Evolutionary conservation across 768 basidiomycete species (phyloP).

Genomic region (Pseudohyphozyma bogoriensis): DNA sequence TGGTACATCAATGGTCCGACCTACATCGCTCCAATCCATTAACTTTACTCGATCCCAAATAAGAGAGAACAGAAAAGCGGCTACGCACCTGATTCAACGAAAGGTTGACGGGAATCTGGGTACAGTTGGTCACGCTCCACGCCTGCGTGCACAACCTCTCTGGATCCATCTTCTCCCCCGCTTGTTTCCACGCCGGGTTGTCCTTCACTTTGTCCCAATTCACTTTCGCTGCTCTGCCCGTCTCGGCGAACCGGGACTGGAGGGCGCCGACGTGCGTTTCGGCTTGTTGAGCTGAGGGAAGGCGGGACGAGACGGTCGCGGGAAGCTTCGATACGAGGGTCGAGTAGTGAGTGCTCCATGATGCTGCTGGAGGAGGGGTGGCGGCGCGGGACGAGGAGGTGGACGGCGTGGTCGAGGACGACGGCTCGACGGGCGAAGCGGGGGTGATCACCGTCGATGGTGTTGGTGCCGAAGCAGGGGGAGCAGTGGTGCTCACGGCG

Average conservation of each 20-base stretch:
- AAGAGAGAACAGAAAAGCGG: not conserved
- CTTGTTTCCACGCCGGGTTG: not conserved
- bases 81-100: slow-evolving; percentile 14
- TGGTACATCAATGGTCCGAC: slow-evolving; percentile 23
- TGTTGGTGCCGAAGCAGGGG: too few species aligned
- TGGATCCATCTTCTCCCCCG: not conserved
- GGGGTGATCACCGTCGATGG: too few species aligned
- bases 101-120: slow-evolving; percentile 23
- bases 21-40: too few species aligned
- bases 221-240: not conserved
- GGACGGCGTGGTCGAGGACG: too few species aligned
- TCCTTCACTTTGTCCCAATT: not conserved
- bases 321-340: slow-evolving; percentile 9
- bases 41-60: not conserved
- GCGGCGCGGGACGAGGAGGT: not conserved
- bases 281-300: not conserved
- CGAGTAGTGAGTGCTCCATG: slow-evolving; percentile 11
- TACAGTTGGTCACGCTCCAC: slow-evolving; percentile 14
- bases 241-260: not conserved
- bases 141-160: slow-evolving; percentile 2
- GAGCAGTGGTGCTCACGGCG: too few species aligned
- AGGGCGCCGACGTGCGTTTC: not conserved
- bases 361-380: not conserved
- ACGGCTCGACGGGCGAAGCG: too few species aligned
- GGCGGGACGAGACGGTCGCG: slow-evolving; percentile 2